These are phyloP conservation scores for Colletotrichum magnum DNA, from an alignment of 2,329 filamentous ascomycete species.

Conservation along the genomic window DNA sequence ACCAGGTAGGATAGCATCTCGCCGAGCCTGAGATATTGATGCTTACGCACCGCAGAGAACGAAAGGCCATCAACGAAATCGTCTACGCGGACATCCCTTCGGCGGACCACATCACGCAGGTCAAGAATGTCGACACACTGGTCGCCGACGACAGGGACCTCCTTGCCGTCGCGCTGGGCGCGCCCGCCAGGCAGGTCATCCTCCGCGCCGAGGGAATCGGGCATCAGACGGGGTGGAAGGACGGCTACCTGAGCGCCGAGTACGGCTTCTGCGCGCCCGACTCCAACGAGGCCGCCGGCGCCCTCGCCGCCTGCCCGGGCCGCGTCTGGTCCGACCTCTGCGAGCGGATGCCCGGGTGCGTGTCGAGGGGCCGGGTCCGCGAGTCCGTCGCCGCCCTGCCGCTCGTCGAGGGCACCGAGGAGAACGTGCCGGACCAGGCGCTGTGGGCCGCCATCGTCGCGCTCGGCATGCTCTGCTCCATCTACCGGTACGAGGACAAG, in stretches of 20 bases:
- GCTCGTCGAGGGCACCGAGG: conserved; percentile 62
- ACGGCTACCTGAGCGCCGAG: conserved; percentile 65
- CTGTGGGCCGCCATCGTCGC: conserved; percentile 68
- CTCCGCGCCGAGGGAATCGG: conserved; percentile 68
- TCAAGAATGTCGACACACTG: conserved; percentile 63
- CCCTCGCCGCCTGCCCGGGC: conserved; percentile 62
- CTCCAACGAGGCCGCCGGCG: conserved; percentile 63
- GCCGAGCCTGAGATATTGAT: background rate
- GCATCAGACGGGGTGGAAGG: conserved; percentile 64
- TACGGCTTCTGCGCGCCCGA: conserved; percentile 67
- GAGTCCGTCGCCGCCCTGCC: conserved; percentile 64
- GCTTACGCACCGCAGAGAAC: conserved; percentile 50
- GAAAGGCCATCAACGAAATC: conserved; percentile 63
- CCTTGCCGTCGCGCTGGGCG: conserved; percentile 66
- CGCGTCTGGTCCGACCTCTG: conserved; percentile 69
- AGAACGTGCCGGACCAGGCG: conserved; percentile 65
- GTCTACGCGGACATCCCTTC: conserved; percentile 61
- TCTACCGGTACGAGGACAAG: conserved; percentile 67
- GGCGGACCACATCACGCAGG: conserved; percentile 53
- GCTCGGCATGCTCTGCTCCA: conserved; percentile 66
- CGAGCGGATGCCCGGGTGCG: conserved; percentile 67
- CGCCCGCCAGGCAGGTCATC: conserved; percentile 68
- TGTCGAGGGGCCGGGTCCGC: conserved; percentile 63
- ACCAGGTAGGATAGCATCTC: conserved; percentile 49
- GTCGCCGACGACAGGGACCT: conserved; percentile 63